These are phyloP conservation scores for Xanthoconium purpureum DNA, from an alignment of 768 basidiomycete genomes.

Conservation along the genomic window DNA sequence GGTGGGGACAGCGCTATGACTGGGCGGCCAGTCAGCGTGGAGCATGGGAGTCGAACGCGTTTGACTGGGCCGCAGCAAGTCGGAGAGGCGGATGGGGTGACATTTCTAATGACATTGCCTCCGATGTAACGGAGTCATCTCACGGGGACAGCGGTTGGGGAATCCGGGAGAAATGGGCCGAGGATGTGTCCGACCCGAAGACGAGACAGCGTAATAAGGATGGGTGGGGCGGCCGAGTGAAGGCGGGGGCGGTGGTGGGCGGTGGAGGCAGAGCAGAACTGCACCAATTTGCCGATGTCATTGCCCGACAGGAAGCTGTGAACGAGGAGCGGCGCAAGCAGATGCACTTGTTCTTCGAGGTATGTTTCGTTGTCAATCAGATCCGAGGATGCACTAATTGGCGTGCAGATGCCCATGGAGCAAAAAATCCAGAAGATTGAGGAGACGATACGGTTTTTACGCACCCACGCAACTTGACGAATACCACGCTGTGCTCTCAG, in stretches of 20 bases:
- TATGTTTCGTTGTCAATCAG: constrained; percentile 21
- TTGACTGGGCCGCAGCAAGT: neutral
- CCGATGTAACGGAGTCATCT: constrained; percentile 23
- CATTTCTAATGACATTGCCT: constrained; percentile 6
- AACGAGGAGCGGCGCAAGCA: constrained; percentile 37
- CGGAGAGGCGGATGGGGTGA: constrained; percentile 14
- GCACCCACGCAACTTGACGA: constrained; percentile 10
- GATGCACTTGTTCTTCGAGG: constrained; percentile 54
- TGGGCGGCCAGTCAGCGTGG: constrained; percentile 10
- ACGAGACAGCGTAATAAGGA: neutral
- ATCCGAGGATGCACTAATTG: neutral
- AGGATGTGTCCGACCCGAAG: neutral
- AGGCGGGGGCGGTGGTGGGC: neutral
- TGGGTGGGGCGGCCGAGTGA: neutral
- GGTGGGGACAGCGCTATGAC: constrained; percentile 12
- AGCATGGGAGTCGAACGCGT: constrained; percentile 5
- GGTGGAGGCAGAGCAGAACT: constrained; percentile 11
- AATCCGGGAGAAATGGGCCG: constrained; percentile 13
- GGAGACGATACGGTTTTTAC: constrained; percentile 44
- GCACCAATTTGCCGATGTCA: constrained; percentile 44
- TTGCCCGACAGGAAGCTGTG: constrained; percentile 40
- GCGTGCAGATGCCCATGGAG: constrained; percentile 49
- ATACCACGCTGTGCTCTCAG: constrained; percentile 1
- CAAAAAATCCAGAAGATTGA: constrained; percentile 52
- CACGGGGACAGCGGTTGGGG: constrained; percentile 19